These are phyloP conservation scores for Agaricales sp. DNA, from an alignment of 1,284 basidiomycete genomes.

Conservation along the genomic window DNA sequence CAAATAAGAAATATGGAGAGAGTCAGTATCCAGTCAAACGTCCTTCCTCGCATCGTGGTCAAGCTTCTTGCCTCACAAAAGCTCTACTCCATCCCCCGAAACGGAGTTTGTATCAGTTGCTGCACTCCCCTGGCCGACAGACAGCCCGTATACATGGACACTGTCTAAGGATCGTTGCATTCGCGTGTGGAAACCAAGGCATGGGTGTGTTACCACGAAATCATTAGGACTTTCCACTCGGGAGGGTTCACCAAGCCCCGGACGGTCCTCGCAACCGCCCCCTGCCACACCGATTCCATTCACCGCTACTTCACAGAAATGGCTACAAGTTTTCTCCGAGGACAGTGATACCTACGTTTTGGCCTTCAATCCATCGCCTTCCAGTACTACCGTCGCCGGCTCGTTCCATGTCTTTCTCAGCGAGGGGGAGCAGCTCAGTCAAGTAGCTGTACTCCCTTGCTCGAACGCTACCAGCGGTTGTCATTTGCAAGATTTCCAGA, in stretches of 20 bases:
- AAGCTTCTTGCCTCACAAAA: not conserved
- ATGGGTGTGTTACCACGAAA: slow-evolving; percentile 58
- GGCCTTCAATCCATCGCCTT: slow-evolving; percentile 56
- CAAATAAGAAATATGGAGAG: slow-evolving; percentile 1
- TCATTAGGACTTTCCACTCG: too few relatives aligned
- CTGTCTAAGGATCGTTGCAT: slow-evolving; percentile 83
- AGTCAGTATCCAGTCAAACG: not conserved
- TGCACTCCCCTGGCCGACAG: slow-evolving; percentile 52
- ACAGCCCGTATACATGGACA: slow-evolving; percentile 66
- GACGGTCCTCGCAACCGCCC: too few relatives aligned
- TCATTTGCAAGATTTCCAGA: slow-evolving; percentile 66
- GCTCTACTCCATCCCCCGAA: not conserved
- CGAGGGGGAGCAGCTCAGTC: slow-evolving; percentile 41
- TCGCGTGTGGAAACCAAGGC: slow-evolving; percentile 69
- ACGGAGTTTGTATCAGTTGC: not conserved
- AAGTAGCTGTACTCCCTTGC: slow-evolving; percentile 45
- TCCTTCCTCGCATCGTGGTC: not conserved
- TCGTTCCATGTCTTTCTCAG: slow-evolving; percentile 56
- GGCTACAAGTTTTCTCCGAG: slow-evolving; percentile 47
- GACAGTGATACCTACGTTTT: slow-evolving; percentile 43
- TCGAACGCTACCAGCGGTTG: slow-evolving; percentile 51
- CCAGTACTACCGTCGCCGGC: slow-evolving; percentile 54
- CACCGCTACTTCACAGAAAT: slow-evolving; percentile 45
- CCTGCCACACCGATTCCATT: slow-evolving; percentile 39
- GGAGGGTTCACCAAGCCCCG: too few relatives aligned